Evolutionary conservation across 2,329 filamentous ascomycete species (phyloP).

Genomic region (Tolypocladium tundrense): DNA sequence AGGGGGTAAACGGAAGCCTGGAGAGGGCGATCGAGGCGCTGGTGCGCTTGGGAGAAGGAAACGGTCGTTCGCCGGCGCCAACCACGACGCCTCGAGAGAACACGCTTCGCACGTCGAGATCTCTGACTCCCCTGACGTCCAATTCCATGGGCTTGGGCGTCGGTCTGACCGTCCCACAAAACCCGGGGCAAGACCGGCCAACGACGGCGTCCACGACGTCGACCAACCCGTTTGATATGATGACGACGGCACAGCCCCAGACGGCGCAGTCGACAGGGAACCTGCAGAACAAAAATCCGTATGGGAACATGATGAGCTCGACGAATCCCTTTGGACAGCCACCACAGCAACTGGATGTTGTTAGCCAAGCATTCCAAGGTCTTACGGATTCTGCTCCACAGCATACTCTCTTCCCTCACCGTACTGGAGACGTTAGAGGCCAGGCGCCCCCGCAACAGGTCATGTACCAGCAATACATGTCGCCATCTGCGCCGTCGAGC

Average conservation of each 20-base stretch:
- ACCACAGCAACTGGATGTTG: constrained; percentile 23
- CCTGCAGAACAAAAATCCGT: constrained; percentile 47
- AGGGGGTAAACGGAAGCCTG: constrained; percentile 73
- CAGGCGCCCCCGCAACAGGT: constrained; percentile 28
- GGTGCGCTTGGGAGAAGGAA: constrained; percentile 68
- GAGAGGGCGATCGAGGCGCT: constrained; percentile 80
- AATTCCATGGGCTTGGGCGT: constrained; percentile 18
- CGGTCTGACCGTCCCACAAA: constrained; percentile 21
- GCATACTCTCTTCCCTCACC: constrained; percentile 59
- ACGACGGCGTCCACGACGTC: constrained; percentile 36
- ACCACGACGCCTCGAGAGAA: constrained; percentile 33
- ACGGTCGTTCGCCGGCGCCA: constrained; percentile 28
- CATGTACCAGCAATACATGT: constrained; percentile 32
- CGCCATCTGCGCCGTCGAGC: constrained; percentile 30
- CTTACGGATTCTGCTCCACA: constrained; percentile 55
- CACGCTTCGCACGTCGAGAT: constrained; percentile 36
- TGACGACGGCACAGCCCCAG: constrained; percentile 43
- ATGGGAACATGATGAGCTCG: constrained; percentile 26
- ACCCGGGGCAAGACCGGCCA: constrained; percentile 19
- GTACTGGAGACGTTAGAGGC: constrained; percentile 52
- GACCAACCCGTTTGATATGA: constrained; percentile 60
- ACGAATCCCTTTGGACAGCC: constrained; percentile 62
- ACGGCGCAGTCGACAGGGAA: constrained; percentile 57
- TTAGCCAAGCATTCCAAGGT: constrained; percentile 65
- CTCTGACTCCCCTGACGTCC: constrained; percentile 43